Evolutionary conservation across 139 green algal species (phyloP), one percentile per base, ranked within the genome.

Genomic region (Parachlorella kessleri): DNA sequence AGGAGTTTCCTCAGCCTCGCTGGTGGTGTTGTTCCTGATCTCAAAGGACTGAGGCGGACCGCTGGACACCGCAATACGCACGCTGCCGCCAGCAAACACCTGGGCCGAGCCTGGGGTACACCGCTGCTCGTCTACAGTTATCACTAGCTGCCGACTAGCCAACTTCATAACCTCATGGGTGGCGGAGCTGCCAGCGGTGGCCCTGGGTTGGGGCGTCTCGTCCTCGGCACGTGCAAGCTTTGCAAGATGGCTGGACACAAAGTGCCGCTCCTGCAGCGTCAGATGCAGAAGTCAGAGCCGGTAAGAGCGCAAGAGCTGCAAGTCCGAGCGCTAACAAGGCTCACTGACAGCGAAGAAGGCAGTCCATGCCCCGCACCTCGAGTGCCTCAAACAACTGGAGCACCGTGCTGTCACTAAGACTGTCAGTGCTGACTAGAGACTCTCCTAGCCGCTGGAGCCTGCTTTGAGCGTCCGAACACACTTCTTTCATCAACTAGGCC

Each of bases 11-110:
- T 59, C 48, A 0, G 21, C 21, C 14, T 59, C 48, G 48, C 21
- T 14, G 14, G 48, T 28, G 14, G 21, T 28, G 48, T 18, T 59
- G 21, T 53, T 67, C 21, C 30, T 39, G 23, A 84, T 74, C 21
- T 3, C 6, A 30, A 84, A 84, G 1, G 63, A n/a, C 73, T 84
- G 78, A 2, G 40, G 71, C 1, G 78, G 78, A 5, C 78, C 70
- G 48, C 69, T 70, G 21, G 28, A 21, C 35, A 84, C 78, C 3
- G 36, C 21, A 10, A 84, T 66, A 23, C n/a, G 33, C 53, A 78
- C 65, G 3, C 35, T 53, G 33, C 59, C 55, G 36, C 73, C 73
- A 4, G n/a, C 36, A 6, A 35, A 39, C 37, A 84, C 37, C 36
- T 30, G n/a, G 37, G 66, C 41, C 24, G 18, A 3, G 4, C 36